Conservation (phyloP, 768 basidiomycete genomes). For the Termitomyces sp. region DNA sequence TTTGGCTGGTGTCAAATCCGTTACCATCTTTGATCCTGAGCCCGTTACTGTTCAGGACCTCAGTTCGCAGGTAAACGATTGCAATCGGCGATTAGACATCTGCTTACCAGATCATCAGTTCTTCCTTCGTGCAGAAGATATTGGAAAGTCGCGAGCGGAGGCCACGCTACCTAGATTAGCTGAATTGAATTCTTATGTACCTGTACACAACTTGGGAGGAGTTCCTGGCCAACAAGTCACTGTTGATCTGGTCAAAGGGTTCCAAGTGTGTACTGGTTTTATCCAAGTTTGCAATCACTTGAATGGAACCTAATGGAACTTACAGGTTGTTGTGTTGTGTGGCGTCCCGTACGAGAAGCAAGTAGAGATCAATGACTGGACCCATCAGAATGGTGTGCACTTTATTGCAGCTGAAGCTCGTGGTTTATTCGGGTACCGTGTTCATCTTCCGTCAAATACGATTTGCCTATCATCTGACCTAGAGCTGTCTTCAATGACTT, state of each 20-base stretch:
- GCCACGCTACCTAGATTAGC: slow-evolving; percentile 86
- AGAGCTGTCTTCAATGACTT: slow-evolving; percentile 97
- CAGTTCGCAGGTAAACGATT: slow-evolving; percentile 75
- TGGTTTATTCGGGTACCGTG: slow-evolving; percentile 86
- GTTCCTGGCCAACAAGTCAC: slow-evolving; percentile 72
- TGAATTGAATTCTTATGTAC: slow-evolving; percentile 95
- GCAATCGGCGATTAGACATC: not conserved
- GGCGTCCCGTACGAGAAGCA: slow-evolving; percentile 76
- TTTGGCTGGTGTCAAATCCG: slow-evolving; percentile 95
- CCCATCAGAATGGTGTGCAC: slow-evolving; percentile 81
- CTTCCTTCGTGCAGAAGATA: slow-evolving; percentile 83
- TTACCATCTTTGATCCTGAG: slow-evolving; percentile 93
- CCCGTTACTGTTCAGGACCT: slow-evolving; percentile 86
- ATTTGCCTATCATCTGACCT: not conserved
- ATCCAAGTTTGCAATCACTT: not conserved
- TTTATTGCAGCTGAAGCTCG: slow-evolving; percentile 91
- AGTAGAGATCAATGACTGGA: slow-evolving; percentile 94
- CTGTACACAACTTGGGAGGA: slow-evolving; percentile 84
- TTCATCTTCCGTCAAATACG: not conserved
- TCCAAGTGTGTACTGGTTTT: slow-evolving; percentile 61
- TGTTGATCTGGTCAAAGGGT: slow-evolving; percentile 78
- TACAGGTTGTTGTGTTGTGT: slow-evolving; percentile 87
- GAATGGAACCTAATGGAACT: slow-evolving; percentile 7
- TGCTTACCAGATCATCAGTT: slow-evolving; percentile 53
- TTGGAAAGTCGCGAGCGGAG: slow-evolving; percentile 85